Evolutionary conservation across 2,329 filamentous ascomycete species (phyloP).

Genomic region (Trichoderma sp.): DNA sequence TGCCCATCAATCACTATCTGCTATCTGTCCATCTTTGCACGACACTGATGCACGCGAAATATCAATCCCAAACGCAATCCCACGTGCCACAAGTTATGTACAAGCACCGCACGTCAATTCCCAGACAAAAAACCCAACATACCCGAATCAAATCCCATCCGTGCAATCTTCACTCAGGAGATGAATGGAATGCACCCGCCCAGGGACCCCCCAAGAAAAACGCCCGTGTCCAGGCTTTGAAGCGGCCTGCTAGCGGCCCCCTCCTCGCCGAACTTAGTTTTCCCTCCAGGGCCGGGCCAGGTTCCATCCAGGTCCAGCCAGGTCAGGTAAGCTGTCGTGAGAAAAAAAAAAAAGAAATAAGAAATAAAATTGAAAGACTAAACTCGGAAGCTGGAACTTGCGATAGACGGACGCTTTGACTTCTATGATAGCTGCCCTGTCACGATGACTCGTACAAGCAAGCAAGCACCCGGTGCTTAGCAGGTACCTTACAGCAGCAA

Average conservation of each 20-base stretch:
- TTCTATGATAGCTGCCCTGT: background rate
- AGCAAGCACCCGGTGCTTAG: background rate
- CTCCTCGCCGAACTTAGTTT: background rate
- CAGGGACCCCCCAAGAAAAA: background rate
- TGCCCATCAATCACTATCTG: background rate
- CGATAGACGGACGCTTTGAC: background rate
- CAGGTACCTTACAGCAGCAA: background rate
- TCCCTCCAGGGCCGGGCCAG: background rate
- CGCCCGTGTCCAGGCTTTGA: background rate
- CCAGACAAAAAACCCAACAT: background rate
- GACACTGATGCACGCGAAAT: background rate
- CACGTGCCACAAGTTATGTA: background rate
- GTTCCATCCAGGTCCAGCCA: background rate
- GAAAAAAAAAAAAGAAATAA: background rate
- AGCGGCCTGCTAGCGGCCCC: constrained; percentile 4
- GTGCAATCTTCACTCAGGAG: background rate
- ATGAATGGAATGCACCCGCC: background rate
- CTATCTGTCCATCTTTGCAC: background rate
- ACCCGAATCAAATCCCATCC: background rate
- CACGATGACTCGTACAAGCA: background rate
- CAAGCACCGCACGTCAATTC: background rate
- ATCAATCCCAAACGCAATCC: background rate
- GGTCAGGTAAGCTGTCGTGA: background rate
- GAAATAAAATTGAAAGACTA: background rate
- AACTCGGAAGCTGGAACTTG: background rate